Percentiles rank a stretch among this genome's conserved stretches.
Conservation (phyloP, 257 asterid genomes). For the Knoxia roxburghii region DNA sequence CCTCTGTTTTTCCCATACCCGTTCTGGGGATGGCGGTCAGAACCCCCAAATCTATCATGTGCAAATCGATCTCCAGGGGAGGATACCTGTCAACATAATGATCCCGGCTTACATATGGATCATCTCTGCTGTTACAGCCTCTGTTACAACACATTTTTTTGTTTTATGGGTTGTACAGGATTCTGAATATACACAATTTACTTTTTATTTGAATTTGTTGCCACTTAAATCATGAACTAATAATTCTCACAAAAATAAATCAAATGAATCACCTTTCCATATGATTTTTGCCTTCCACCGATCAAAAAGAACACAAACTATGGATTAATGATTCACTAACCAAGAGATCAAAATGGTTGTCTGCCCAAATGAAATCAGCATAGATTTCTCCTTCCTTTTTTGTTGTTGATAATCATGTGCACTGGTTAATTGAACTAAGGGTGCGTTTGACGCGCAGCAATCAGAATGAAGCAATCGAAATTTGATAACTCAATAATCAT, state of each 20-base stretch:
- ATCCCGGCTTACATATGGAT: constrained; percentile 65
- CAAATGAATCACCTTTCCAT: constrained; percentile 14
- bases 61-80: constrained; percentile 50
- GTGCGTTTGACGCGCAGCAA: too few relatives aligned
- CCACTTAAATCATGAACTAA: constrained; percentile 1
- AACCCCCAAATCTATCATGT: constrained; percentile 52
- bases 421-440: too few relatives aligned
- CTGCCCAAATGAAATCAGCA: constrained; percentile 7
- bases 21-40: constrained; percentile 59
- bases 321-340: neutral
- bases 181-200: constrained; percentile 23
- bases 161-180: too few relatives aligned
- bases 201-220: neutral
- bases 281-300: neutral
- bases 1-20: constrained; percentile 60
- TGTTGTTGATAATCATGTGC: too few relatives aligned
- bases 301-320: constrained; percentile 3
- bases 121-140: constrained; percentile 61
- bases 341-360: neutral
- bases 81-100: constrained; percentile 60
- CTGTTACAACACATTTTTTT: too few relatives aligned
- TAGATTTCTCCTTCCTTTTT: neutral
- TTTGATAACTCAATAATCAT: too few relatives aligned
- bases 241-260: constrained; percentile 22
- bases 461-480: too few relatives aligned